A percentile compares a stretch with the other conserved stretches of the same genome.
These are phyloP conservation scores for Silybum marianum DNA, from an alignment of 129 eudicot genomes.

Conservation along the genomic window DNA sequence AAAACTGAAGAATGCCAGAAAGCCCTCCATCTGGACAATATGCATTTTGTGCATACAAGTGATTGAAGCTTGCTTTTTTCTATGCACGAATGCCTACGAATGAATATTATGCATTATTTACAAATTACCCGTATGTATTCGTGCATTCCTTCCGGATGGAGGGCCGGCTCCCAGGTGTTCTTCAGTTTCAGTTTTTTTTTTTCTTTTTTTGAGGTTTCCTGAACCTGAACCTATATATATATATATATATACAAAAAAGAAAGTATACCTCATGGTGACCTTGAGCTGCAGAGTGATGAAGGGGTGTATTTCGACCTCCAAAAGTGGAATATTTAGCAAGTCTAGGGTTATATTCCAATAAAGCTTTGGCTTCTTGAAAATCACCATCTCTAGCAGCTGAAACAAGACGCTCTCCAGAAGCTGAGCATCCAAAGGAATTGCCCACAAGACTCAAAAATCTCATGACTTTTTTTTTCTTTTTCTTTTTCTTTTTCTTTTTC, in stretches of 20 bases:
- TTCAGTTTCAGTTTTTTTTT: too few species aligned
- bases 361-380: slow-evolving; percentile 95
- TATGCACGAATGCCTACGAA: too few species aligned
- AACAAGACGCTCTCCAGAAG: slow-evolving; percentile 95
- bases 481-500: neutral
- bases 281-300: slow-evolving; percentile 96
- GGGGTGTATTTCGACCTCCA: slow-evolving; percentile 86
- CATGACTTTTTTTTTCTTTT: slow-evolving; percentile 43
- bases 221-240: too few species aligned
- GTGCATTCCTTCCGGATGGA: too few species aligned
- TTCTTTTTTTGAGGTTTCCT: too few species aligned
- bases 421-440: slow-evolving; percentile 95
- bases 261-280: slow-evolving; percentile 92
- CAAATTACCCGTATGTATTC: too few species aligned
- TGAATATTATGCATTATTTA: too few species aligned
- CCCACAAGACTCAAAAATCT: slow-evolving; percentile 75
- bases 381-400: slow-evolving; percentile 99
- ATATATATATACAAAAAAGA: neutral
- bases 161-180: too few species aligned
- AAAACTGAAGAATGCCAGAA: too few species aligned
- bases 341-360: slow-evolving; percentile 82
- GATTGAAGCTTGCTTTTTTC: too few species aligned
- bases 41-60: too few species aligned
- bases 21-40: too few species aligned
- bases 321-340: slow-evolving; percentile 86